A percentile compares a stretch with the other conserved stretches of the same genome.
Conservation (phyloP, 2,329 filamentous ascomycete genomes). For the Podosphaera fusca region DNA sequence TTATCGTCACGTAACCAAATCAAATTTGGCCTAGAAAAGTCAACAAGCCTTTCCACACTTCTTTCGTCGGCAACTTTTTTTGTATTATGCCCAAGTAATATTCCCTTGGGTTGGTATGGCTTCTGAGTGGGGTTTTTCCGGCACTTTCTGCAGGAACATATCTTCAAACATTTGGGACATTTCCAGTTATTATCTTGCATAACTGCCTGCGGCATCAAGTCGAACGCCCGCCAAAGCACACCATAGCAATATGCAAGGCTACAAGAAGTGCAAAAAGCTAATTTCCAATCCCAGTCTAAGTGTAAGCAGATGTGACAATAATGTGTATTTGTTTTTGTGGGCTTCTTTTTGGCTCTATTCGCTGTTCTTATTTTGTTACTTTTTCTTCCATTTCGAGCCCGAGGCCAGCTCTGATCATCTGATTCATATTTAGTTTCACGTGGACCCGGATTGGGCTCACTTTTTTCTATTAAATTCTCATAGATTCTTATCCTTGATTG, state of each 20-base stretch:
- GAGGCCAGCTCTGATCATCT: conserved; percentile 30
- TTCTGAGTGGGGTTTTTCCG: conserved; percentile 38
- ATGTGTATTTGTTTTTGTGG: conserved; percentile 21
- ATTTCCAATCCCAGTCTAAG: conserved; percentile 61
- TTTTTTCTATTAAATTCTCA: conserved; percentile 41
- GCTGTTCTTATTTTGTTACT: conserved; percentile 37
- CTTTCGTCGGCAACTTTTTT: conserved; percentile 72
- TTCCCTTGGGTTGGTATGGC: conserved; percentile 71
- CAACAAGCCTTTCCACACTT: conserved; percentile 73
- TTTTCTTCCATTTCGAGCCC: background rate
- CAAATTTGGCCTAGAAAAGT: conserved; percentile 76
- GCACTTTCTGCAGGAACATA: conserved; percentile 73
- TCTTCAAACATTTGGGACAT: conserved; percentile 65
- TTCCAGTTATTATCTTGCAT: conserved; percentile 68
- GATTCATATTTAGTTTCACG: conserved; percentile 31
- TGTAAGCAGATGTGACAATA: conserved; percentile 67
- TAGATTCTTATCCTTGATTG: conserved; percentile 61
- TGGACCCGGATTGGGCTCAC: conserved; percentile 17
- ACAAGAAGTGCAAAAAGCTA: conserved; percentile 62
- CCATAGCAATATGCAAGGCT: conserved; percentile 71
- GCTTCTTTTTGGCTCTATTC: conserved; percentile 33
- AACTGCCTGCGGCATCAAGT: conserved; percentile 62
- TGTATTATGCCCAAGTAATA: conserved; percentile 75
- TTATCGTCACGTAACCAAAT: conserved; percentile 47
- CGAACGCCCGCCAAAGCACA: conserved; percentile 75